Conservation (phyloP, 2,329 filamentous ascomycete genomes). For the Colletotrichum coccodes region DNA sequence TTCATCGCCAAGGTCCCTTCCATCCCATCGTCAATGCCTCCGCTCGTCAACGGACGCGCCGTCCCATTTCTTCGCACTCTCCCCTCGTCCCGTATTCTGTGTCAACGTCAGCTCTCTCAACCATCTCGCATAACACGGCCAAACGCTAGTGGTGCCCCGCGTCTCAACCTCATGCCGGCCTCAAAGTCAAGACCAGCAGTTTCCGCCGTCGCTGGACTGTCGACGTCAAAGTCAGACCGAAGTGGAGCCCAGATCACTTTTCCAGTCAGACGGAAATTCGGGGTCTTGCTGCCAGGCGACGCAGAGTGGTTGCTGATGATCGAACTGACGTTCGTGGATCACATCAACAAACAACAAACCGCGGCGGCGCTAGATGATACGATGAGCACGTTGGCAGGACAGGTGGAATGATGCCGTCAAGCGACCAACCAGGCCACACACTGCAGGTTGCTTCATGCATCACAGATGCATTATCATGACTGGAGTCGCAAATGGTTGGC, state of each 20-base stretch:
- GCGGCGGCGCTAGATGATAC: slow-evolving; percentile 10
- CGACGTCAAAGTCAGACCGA: slow-evolving; percentile 2
- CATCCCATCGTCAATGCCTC: slow-evolving; percentile 16
- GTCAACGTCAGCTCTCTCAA: slow-evolving; percentile 18
- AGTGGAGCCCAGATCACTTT: slow-evolving; percentile 4
- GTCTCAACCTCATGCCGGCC: slow-evolving; percentile 20
- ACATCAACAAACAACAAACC: background rate
- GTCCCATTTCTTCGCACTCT: slow-evolving; percentile 4
- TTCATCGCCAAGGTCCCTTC: slow-evolving; percentile 4
- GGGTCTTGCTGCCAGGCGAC: background rate
- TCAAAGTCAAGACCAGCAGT: slow-evolving; percentile 17
- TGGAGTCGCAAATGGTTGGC: slow-evolving; percentile 27
- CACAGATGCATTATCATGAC: slow-evolving; percentile 22
- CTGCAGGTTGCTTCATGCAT: slow-evolving; percentile 32
- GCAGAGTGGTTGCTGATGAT: background rate
- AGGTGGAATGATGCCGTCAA: slow-evolving; percentile 8
- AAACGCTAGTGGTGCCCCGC: slow-evolving; percentile 10
- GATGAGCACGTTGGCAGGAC: background rate
- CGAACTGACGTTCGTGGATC: background rate
- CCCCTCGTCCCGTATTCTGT: slow-evolving; percentile 17
- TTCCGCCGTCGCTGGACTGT: slow-evolving; percentile 12
- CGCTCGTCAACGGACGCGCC: slow-evolving; percentile 13
- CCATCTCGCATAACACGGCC: slow-evolving; percentile 14
- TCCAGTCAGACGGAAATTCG: background rate
- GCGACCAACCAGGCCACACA: slow-evolving; percentile 17